Evolutionary conservation across 2,329 filamentous ascomycete genomes (phyloP).

Genomic region (Sclerotinia spermophila): DNA sequence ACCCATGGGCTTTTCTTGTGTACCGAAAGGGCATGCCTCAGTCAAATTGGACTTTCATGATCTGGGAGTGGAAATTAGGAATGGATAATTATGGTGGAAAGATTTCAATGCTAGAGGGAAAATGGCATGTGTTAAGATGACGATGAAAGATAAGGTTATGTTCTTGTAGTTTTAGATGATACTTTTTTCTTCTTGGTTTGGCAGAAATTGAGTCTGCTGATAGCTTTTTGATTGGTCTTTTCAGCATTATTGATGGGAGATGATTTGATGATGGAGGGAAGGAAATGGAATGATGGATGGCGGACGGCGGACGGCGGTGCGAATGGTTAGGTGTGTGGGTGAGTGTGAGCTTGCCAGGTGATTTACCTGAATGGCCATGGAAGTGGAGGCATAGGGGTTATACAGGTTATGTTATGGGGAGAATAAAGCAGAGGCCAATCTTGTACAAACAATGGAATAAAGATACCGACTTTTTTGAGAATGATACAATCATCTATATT

Average conservation of each 20-base stretch:
- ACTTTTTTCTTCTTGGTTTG: neutral
- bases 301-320: neutral
- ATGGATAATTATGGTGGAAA: neutral
- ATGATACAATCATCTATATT: neutral
- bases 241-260: neutral
- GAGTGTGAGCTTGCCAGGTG: too few species aligned
- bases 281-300: too few species aligned
- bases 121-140: neutral
- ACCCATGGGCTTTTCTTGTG: neutral
- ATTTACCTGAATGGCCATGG: neutral
- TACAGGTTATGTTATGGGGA: neutral
- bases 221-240: neutral
- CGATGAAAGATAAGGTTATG: constrained; percentile 8
- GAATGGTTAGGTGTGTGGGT: neutral
- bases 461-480: constrained; percentile 11
- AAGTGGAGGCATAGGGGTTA: neutral
- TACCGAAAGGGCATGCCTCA: neutral
- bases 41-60: neutral
- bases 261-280: neutral
- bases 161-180: constrained; percentile 16
- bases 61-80: neutral
- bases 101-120: neutral
- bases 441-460: constrained; percentile 12
- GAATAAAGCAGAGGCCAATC: neutral
- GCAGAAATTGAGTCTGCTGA: neutral